Base-by-base conservation (phyloP, 2,329 filamentous ascomycete genomes). In the Sordariomycetes sp. region DNA sequence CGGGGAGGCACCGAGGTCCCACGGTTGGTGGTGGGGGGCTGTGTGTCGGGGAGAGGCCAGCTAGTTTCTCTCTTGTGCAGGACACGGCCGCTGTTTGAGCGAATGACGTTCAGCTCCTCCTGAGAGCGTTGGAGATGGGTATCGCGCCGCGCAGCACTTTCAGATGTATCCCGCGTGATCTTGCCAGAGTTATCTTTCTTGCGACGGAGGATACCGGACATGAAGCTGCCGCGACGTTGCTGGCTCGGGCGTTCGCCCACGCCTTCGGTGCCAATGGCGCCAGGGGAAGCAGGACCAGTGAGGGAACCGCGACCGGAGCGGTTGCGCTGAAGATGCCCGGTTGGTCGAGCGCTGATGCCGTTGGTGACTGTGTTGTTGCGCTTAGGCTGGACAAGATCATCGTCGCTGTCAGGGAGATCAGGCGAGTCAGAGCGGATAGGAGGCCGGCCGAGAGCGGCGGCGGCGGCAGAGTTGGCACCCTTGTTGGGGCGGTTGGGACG, bases 131-230 rank as follows among this genome's bases (percentile, higher is more conserved):
- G 78, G 2, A 82, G 59, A 15, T 63, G 67, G 0, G 75, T 80
- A 42, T 83, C 79, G 33, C 70, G 64, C 8, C 78, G 63, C 2
- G 77, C 75, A 3, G 70, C 70, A 42, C 69, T 79, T 43, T 81
- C 77, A 10, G 55, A 49, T 8, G 59, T 47, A 16, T 69, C 68
- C 24, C 75, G 74, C 21, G 69, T 63, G 15, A 80, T 68, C 46
- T 68, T 73, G 31, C 64, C 58, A 36, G 59, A 48, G 18, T 60
- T 46, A 40, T 72, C 66, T 27, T 58, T 63, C 51, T 77, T 82
- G 35, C 82, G 76, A 24, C 77, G 72, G n/a, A 86, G 56, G 5
- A 73, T 73, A 3, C 20, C n/a, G 8, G 66, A 66, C 55, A 77
- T 67, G 39, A 79, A 57, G 40, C 71, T 74, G 37, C 58, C 67